These are phyloP conservation scores for Paramecium sonneborni DNA, from an alignment of 73 alveolate species.

Conservation along the genomic window DNA sequence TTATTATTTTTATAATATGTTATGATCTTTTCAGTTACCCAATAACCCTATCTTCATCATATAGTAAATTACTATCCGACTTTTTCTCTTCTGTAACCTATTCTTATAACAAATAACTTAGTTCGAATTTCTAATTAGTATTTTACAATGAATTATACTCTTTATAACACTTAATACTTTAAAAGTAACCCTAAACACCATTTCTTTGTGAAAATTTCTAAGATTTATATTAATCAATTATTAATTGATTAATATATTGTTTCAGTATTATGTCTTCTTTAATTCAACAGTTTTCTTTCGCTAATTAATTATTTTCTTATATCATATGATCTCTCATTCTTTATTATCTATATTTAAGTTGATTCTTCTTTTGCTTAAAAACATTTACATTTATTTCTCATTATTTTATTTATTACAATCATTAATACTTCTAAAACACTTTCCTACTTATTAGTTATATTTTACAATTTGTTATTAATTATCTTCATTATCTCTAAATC, in stretches of 20 bases:
- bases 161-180: not conserved
- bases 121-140: not conserved
- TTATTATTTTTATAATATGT: too few species aligned
- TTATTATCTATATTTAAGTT: not conserved
- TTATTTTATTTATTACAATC: not conserved
- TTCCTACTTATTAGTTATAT: not conserved
- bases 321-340: not conserved
- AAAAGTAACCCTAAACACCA: not conserved
- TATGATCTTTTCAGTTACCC: conserved; percentile 60
- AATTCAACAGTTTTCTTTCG: not conserved
- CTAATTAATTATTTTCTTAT: not conserved
- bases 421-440: not conserved
- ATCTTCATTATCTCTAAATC: not conserved
- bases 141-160: not conserved
- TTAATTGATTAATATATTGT: not conserved
- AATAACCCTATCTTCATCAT: conserved; percentile 84
- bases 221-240: not conserved
- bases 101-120: not conserved
- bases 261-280: not conserved
- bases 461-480: not conserved
- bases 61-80: conserved; percentile 76
- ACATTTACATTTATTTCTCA: conserved; percentile 17
- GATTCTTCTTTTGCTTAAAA: not conserved
- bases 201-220: not conserved
- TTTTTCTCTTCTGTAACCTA: not conserved